Conservation (phyloP, 2,329 filamentous ascomycete species). For the Neospermospora avenae region DNA sequence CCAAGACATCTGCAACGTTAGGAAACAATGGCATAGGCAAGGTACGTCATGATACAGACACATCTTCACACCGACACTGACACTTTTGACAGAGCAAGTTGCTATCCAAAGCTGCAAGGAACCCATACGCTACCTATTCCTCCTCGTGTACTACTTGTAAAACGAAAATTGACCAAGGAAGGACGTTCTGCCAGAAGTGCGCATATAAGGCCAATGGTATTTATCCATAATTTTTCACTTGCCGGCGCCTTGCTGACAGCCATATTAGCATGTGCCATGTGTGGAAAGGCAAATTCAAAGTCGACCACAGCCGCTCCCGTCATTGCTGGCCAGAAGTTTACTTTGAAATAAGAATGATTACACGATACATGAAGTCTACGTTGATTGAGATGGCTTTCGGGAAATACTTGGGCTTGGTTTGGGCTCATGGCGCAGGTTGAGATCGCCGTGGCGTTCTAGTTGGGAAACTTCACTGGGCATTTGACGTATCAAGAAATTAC, state of each 20-base stretch:
- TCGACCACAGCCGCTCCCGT: constrained; percentile 48
- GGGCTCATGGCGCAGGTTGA: background rate
- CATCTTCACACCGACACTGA: background rate
- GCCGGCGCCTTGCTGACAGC: background rate
- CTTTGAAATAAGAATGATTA: constrained; percentile 46
- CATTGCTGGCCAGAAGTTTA: constrained; percentile 60
- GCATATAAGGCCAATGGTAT: constrained; percentile 59
- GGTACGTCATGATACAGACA: constrained; percentile 37
- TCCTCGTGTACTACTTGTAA: constrained; percentile 61
- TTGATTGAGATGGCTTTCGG: background rate
- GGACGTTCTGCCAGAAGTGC: constrained; percentile 58
- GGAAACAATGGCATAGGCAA: constrained; percentile 58
- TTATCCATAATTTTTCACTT: constrained; percentile 24
- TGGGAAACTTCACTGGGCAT: background rate
- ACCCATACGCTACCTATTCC: constrained; percentile 62
- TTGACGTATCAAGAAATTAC: background rate
- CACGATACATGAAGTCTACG: background rate
- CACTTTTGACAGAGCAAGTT: constrained; percentile 53
- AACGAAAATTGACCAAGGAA: constrained; percentile 59
- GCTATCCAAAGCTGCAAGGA: constrained; percentile 61
- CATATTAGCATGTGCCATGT: constrained; percentile 56
- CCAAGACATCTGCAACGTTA: constrained; percentile 49
- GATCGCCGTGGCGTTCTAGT: background rate
- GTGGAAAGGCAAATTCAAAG: constrained; percentile 56
- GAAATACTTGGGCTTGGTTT: background rate